Evolutionary conservation across 495 filamentous ascomycete genomes (phyloP).

Genomic region (Hypoxylon cercidicola): DNA sequence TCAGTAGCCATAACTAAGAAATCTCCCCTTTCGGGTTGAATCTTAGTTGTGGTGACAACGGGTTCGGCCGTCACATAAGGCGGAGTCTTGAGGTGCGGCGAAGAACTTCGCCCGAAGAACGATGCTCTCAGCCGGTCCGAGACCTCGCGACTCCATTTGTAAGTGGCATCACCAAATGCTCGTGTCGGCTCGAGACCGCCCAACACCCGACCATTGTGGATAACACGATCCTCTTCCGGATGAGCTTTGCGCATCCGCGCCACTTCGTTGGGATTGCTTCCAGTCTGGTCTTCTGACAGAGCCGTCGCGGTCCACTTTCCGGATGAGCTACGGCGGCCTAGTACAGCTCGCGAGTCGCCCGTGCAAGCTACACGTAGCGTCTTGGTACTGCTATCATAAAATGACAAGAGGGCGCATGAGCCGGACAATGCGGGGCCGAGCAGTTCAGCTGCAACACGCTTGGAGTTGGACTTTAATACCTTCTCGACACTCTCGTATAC

Average conservation of each 20-base stretch:
- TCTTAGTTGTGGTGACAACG: conserved; percentile 91
- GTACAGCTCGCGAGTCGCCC: conserved; percentile 91
- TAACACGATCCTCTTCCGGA: conserved; percentile 85
- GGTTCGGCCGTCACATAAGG: conserved; percentile 99
- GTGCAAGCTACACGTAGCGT: conserved; percentile 91
- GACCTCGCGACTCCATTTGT: conserved; percentile 92
- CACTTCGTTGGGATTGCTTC: conserved; percentile 82
- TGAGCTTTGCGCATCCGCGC: conserved; percentile 84
- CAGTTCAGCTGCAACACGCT: conserved; percentile 85
- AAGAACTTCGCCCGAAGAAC: conserved; percentile 85
- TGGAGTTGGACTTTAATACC: conserved; percentile 87
- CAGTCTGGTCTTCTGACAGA: conserved; percentile 92
- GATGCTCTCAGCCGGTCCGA: conserved; percentile 80
- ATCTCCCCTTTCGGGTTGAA: conserved; percentile 89
- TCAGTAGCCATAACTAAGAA: conserved; percentile 98
- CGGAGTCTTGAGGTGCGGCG: conserved; percentile 81
- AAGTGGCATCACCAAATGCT: conserved; percentile 94
- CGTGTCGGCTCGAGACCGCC: conserved; percentile 91
- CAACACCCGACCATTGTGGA: conserved; percentile 87
- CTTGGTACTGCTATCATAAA: conserved; percentile 89
- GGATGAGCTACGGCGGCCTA: conserved; percentile 77
- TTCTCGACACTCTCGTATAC: conserved; percentile 88
- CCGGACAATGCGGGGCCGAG: conserved; percentile 94
- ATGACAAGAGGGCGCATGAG: conserved; percentile 94
- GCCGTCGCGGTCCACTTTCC: conserved; percentile 95